These are phyloP conservation scores for Purshia tridentata DNA, from an alignment of 306 rosid genomes.

Conservation along the genomic window DNA sequence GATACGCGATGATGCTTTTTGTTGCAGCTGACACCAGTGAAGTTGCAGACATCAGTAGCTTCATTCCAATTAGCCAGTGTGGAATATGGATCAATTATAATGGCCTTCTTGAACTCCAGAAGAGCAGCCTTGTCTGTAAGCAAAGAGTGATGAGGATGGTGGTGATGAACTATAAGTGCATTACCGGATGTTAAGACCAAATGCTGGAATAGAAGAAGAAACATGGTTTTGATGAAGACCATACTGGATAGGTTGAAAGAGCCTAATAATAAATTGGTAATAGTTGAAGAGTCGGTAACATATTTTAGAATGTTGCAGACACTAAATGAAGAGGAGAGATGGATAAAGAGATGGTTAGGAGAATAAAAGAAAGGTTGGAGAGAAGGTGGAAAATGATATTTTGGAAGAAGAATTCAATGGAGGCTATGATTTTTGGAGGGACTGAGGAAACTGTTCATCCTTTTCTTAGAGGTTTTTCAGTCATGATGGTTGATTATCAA, in stretches of 20 bases:
- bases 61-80: slow-evolving; percentile 56
- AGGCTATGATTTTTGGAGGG: slow-evolving; percentile 25
- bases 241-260: slow-evolving; percentile 17
- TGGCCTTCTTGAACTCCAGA: slow-evolving; percentile 45
- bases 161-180: slow-evolving; percentile 29
- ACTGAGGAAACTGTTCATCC: background rate
- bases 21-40: slow-evolving; percentile 53
- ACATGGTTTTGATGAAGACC: slow-evolving; percentile 38
- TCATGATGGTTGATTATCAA: slow-evolving; percentile 37
- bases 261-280: background rate
- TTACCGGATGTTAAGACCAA: slow-evolving; percentile 26
- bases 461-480: background rate
- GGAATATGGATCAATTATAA: slow-evolving; percentile 45
- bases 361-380: background rate
- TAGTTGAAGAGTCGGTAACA: background rate
- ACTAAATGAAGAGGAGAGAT: background rate
- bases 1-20: slow-evolving; percentile 42
- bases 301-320: background rate
- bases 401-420: background rate
- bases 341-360: slow-evolving; percentile 1
- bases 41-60: slow-evolving; percentile 47
- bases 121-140: slow-evolving; percentile 51
- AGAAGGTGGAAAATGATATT: slow-evolving; percentile 6
- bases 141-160: slow-evolving; percentile 39
- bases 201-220: slow-evolving; percentile 45